Evolutionary conservation across 1,284 basidiomycete species (phyloP), one percentile per base, ranked within the genome.

Genomic region (Caloboletus firmus): DNA sequence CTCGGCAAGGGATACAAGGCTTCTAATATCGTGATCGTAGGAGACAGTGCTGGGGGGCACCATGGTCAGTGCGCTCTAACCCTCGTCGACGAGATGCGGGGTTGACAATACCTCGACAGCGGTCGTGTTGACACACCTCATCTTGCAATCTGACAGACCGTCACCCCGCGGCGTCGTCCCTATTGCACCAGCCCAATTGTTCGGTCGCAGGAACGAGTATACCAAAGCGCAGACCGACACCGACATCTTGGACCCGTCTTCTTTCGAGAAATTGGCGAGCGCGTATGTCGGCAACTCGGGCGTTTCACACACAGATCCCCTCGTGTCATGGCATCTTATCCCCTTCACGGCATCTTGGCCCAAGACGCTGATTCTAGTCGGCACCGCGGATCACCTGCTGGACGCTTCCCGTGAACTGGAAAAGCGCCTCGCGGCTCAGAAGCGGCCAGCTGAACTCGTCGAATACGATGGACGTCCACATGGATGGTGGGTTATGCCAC

Each of bases 41-140:
- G 65, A 1, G 66, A 70, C 44, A 70, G 65, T 17, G 62, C 65
- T 1, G 68, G 66, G 0, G 65, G 66, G 0, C 64, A 61, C 34
- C 55, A 58, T 3, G 61, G 66, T 67, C 13, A 17, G 60, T 54
- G 12, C 13, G 5, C 15, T 8, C 8, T 8, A 11, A 30, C 1
- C 17, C 17, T 15, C 10, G 8, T 9, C 11, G n/a, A 28, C 4
- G 28, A 28, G 5, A 30, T 10, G 6, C 10, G 3, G 3, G 2
- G 24, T 18, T 49, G 37, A 58, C 48, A n/a, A 17, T 28, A 3
- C 13, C 36, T 34, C 15, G 12, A 22, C 28, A 69, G 67, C 61
- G 32, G 1, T 66, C 34, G 54, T 67, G n/a, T 32, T 68, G 36
- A 52, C 65, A 1, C 62, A 66, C 30, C 61, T 69, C 41, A 26